Base-by-base conservation (phyloP, 2,329 filamentous ascomycete genomes). In the Incumbomyces delicatus region DNA sequence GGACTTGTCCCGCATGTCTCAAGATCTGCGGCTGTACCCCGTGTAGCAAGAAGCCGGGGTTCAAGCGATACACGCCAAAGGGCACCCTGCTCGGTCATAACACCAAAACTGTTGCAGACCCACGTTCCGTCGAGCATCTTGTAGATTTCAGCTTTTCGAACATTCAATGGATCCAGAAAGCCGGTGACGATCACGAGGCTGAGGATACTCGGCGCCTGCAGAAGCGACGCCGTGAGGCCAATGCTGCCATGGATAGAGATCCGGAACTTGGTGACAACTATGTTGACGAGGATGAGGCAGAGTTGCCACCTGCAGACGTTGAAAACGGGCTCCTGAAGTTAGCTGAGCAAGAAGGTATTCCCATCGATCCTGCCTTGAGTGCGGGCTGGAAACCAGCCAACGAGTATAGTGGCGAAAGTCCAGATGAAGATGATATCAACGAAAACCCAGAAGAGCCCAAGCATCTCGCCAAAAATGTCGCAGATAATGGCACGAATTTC, bases 81-180 rank as follows among this genome's bases (percentile, higher is more conserved):
- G 87, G 84, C 48, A 95, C 88, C 1, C 72, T 90, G 1, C 76
- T 96, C 2, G 92, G 92, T 0, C 88, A 95, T 58, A 88, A 96
- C 56, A 98, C 92, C 0, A 85, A 81, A 45, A 83, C 85, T 30
- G 81, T 96, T 41, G 90, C 92, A 2, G 92, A 98, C 65, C 83
- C 86, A 43, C 81, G 92, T 50, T 95, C 89, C 58, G 80, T 95
- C 5, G 90, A 96, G 63, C 83, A 81, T 18, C 74, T 96, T 17
- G 87, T 96, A 7, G 88, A 96, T 61, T 95, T 95, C 64, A 81
- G 85, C 20, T 74, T 86, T 34, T 90, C 94, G 44, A 98, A 98
- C 61, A 71, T 94, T 20, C 77, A 76, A 35, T 95, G 88, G 87
- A 69, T 96, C 40, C 76, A 77, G 44, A 79, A 79, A 46, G 71